Evolutionary conservation across 2,329 filamentous ascomycete genomes (phyloP), one percentile per base, ranked within the genome.

Genomic region (Botryotinia calthae): DNA sequence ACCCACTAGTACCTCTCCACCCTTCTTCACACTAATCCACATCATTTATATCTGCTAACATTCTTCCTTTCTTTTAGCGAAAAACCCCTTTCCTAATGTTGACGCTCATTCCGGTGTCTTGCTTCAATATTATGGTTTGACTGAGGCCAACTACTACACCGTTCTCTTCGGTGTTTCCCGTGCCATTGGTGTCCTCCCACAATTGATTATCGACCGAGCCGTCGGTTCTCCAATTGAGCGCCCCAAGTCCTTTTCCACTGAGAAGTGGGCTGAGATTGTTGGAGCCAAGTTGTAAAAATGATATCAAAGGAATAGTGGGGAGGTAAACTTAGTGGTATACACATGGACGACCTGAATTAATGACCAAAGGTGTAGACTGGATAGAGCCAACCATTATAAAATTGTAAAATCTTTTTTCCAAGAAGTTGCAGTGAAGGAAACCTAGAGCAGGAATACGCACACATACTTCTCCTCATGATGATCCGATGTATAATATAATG

Each of bases 141-240:
- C 93, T 77, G 95, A 99, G 89, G 93, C 96, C 85, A 98, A 91
- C 92, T 99, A 97, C 92, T 99, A 99, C 93, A 99, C 96, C 76
- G 96, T 99, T 76, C 93, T 99, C 82, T 99, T 99, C 85, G 96
- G 96, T 90, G 96, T 99, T 62, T 97, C 95, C 79, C 93, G 96
- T 83, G 96, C 96, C 79, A 93, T 99, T 81, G 96, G 96, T 91
- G 96, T 99, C 79, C 92, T 99, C 82, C 96, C 96, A 81, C 96
- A 99, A 90, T 90, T 99, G 84, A 99, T 99, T 89, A 98, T 99
- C 82, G 96, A 99, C 90, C 95, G 96, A 83, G 96, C 95, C 79
- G 89, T 98, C 79, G 96, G 96, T 83, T 93, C 94, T 79, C 96
- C 96, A 79, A 99, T 99, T 81, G 96, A 99, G 91, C 89, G 96